Base-by-base conservation (phyloP, 805 yeast species). In the Saccharomycopsis microspora region DNA sequence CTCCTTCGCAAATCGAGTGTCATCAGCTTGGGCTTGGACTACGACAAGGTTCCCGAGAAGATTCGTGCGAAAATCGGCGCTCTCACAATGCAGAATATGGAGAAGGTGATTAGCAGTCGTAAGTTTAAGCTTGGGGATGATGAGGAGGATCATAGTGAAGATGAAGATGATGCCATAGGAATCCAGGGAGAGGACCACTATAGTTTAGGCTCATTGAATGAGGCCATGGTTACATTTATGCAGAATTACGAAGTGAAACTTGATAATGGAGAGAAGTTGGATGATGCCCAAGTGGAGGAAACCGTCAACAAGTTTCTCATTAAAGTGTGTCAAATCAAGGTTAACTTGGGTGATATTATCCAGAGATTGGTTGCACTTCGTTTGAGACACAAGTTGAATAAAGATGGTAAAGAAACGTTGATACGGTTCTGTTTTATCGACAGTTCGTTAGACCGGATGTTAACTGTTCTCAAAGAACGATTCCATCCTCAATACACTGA, bases 11-110 rank as follows among this genome's bases (percentile, higher is more conserved):
- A 88, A 11, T 67, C 69, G 8, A 70, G 82, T 3, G 64, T 89
- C 32, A 76, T 80, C 46, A 76, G 82, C 0, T 60, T 87, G 28
- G 93, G 83, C 53, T 69, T 84, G 39, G 88, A 85, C 54, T 68
- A 68, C 47, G 76, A 68, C 3, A 64, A 68, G 5, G 68, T 85
- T 56, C 78, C 88, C 1, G 70, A 70, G 30, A 67, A 73, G 41
- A 68, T 80, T 54, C 78, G 73, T 56, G 82, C 84, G 50, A 74
- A 75, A 49, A 72, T 88, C 43, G 86, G 94, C 0, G 67, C 85
- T 29, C 82, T 82, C 59, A 79, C 90, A 7, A 80, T 89, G 78
- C 75, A 81, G 57, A 89, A 89, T 61, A 79, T 87, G 78, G 89
- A 82, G 56, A 61, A 65, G 28, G 72, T 76, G 45, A 61, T 81